phyloP scores from a whole-genome alignment of 2,329 filamentous ascomycete genomes.

The Diplocarpon rosae region DNA sequence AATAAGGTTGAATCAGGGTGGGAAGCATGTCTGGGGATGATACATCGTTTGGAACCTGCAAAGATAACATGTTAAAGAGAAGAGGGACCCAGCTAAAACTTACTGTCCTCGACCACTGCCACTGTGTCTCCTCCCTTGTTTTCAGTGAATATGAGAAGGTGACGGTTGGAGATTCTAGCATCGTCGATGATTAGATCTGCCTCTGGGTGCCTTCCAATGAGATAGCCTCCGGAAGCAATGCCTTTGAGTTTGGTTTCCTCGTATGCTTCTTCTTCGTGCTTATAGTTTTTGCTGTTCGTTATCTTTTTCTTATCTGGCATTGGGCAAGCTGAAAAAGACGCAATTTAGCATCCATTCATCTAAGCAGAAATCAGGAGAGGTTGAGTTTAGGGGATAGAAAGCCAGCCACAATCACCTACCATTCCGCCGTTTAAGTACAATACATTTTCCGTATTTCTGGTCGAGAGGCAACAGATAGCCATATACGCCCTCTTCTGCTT shows the following conservation, averaged over 20 bases:
- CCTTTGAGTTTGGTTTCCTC: slow-evolving; percentile 51
- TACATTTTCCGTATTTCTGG: slow-evolving; percentile 51
- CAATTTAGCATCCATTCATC: too few species aligned
- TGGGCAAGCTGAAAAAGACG: slow-evolving; percentile 42
- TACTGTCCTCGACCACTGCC: slow-evolving; percentile 69
- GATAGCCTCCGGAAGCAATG: slow-evolving; percentile 66
- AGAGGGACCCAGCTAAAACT: too few species aligned
- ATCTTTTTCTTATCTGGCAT: slow-evolving; percentile 35
- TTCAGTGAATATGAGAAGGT: slow-evolving; percentile 58
- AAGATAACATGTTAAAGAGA: too few species aligned
- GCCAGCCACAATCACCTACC: slow-evolving; percentile 13
- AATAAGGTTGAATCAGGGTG: too few species aligned
- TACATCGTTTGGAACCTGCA: too few species aligned
- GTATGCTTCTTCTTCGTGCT: slow-evolving; percentile 47
- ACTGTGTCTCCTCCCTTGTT: slow-evolving; percentile 47
- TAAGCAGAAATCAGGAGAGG: too few species aligned
- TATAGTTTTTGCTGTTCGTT: slow-evolving; percentile 31
- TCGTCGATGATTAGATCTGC: slow-evolving; percentile 74
- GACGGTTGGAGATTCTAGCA: slow-evolving; percentile 77
- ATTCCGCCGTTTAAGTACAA: slow-evolving; percentile 67
- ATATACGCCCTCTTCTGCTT: slow-evolving; percentile 70
- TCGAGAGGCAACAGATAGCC: slow-evolving; percentile 84
- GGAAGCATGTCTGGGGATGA: too few species aligned
- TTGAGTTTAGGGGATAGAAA: too few species aligned
- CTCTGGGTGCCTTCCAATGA: slow-evolving; percentile 87